These are phyloP conservation scores for Macrophomina tecta DNA, from an alignment of 2,329 filamentous ascomycete genomes.

Conservation along the genomic window DNA sequence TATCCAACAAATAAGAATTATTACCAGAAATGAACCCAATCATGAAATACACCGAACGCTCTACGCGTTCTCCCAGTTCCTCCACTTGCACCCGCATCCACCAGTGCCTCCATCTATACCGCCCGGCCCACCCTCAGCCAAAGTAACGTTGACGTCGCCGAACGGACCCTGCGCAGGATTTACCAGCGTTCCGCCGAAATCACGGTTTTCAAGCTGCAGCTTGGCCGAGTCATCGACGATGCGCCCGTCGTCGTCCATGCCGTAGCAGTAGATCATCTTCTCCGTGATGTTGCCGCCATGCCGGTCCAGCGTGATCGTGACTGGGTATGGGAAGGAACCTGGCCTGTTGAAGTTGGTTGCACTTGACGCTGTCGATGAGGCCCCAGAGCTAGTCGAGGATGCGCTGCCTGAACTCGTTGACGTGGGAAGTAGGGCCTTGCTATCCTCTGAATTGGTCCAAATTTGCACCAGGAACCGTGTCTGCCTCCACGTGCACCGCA, in stretches of 20 bases:
- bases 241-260: slow-evolving; percentile 55
- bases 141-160: slow-evolving; percentile 37
- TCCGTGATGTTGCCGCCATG: slow-evolving; percentile 61
- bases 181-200: slow-evolving; percentile 57
- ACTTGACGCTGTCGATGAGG: slow-evolving; percentile 42
- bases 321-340: slow-evolving; percentile 66
- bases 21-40: neutral
- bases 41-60: neutral
- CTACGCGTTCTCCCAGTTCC: slow-evolving; percentile 53
- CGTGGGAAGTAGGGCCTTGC: slow-evolving; percentile 41
- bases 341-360: slow-evolving; percentile 57
- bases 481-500: slow-evolving; percentile 64
- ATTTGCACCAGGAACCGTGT: slow-evolving; percentile 68
- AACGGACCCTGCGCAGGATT: slow-evolving; percentile 58
- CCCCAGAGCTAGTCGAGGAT: slow-evolving; percentile 31
- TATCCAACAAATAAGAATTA: slow-evolving; percentile 8
- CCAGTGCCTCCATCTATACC: slow-evolving; percentile 66
- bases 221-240: slow-evolving; percentile 53
- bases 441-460: slow-evolving; percentile 60
- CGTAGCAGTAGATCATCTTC: slow-evolving; percentile 68
- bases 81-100: slow-evolving; percentile 66
- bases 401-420: slow-evolving; percentile 25
- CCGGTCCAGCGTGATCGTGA: slow-evolving; percentile 65
- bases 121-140: slow-evolving; percentile 37
- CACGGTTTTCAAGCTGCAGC: slow-evolving; percentile 60